Base-by-base conservation (phyloP, 768 basidiomycete species). In the Tremella fuciformis region DNA sequence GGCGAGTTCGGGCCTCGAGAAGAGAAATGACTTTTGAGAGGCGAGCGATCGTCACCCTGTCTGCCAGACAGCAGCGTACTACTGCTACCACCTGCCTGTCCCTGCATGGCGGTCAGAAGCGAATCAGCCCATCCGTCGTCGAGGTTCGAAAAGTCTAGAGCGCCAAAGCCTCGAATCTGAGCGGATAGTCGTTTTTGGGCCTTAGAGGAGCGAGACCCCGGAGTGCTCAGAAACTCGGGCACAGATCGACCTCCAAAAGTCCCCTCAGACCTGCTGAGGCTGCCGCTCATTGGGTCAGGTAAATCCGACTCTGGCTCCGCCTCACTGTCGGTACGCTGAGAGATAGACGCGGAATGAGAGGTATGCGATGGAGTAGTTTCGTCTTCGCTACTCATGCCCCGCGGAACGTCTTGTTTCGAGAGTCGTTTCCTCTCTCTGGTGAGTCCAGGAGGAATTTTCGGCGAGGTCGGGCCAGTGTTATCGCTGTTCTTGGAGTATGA, bases 141-240 rank as follows among this genome's bases (percentile, higher is more conserved):
- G 47, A 19, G 34, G 34, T 44, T 16, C 49, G 37, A 44, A 39
- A 19, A 51, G 25, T 56, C 37, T 4, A 57, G 38, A 56, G 19
- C 21, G 15, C 51, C 54, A 24, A 70, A 70, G 3, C 60, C 64
- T 18, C 57, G 39, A 3, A 70, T 50, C 53, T 70, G 69, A 37
- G 58, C 63, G 7, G 65, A 70, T 11, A 70, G 51, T 18, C 68
- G 50, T 18, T 59, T 62, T 3, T 46, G n/a, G 4, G 6, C 42
- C 22, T 15, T 46, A 4, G n/a, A 11, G n/a, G n/a, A 11, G 4
- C 42, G 42, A 6, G 6, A 15, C n/a, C 22, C 22, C 6, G n/a
- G 8, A 22, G 8, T 22, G 22, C n/a, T 22, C 6, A 46, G 16
- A 18, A 15, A 18, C 29, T 11, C 29, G 11, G 11, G 29, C 11